Evolutionary conservation across 805 yeast genomes (phyloP).

Genomic region (Kazachstania bromeliacearum): DNA sequence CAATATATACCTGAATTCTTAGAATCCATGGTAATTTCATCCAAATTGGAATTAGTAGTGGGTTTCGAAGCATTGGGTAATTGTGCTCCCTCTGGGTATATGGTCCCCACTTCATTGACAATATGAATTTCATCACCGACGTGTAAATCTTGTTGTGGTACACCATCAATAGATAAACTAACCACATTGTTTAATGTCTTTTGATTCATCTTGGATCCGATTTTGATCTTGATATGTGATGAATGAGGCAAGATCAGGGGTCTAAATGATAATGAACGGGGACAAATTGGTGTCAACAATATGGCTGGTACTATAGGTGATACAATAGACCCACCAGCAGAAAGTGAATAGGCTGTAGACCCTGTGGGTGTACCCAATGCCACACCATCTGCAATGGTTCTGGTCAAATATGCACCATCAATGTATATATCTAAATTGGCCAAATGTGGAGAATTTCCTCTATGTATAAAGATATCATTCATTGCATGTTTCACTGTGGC

Average conservation of each 20-base stretch:
- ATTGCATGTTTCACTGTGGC: slow-evolving; percentile 49
- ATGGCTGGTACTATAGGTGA: slow-evolving; percentile 83
- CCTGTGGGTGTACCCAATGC: slow-evolving; percentile 88
- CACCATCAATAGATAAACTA: slow-evolving; percentile 75
- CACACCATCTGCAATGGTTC: slow-evolving; percentile 89
- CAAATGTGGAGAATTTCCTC: slow-evolving; percentile 82
- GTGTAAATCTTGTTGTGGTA: slow-evolving; percentile 54
- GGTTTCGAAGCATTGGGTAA: slow-evolving; percentile 31
- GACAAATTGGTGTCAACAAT: slow-evolving; percentile 82
- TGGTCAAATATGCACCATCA: slow-evolving; percentile 75
- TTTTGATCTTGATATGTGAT: slow-evolving; percentile 58
- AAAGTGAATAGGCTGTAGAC: slow-evolving; percentile 82
- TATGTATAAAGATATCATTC: slow-evolving; percentile 83
- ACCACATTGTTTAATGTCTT: slow-evolving; percentile 30
- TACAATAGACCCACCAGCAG: slow-evolving; percentile 87
- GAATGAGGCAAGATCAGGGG: slow-evolving; percentile 76
- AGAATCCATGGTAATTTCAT: slow-evolving; percentile 6
- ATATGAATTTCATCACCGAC: slow-evolving; percentile 78
- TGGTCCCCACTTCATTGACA: slow-evolving; percentile 54
- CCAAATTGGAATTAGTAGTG: slow-evolving; percentile 8
- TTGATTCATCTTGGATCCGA: slow-evolving; percentile 40
- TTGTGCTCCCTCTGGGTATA: slow-evolving; percentile 42
- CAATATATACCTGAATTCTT: slow-evolving; percentile 68
- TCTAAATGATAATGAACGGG: slow-evolving; percentile 81
- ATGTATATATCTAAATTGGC: slow-evolving; percentile 76